A percentile compares a stretch with the other conserved stretches of the same genome.
phyloP scores from a whole-genome alignment of 1,284 basidiomycete species.

The Fomitiporia mediterranea region DNA sequence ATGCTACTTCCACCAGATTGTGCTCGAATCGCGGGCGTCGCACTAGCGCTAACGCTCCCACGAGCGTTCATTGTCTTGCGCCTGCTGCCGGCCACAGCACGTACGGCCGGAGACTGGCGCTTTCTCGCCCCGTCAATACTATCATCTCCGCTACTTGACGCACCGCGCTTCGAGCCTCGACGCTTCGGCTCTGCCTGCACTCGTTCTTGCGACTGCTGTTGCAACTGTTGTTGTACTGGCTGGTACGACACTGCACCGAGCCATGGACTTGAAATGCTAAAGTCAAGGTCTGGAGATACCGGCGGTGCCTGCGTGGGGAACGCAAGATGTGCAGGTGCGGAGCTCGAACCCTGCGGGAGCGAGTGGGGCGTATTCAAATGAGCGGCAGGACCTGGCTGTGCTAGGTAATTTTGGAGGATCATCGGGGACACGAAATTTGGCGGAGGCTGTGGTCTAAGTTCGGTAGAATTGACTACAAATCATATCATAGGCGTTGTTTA shows the following conservation, averaged over 20 bases:
- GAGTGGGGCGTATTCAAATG: conserved; percentile 7
- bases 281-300: conserved; percentile 52
- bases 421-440: conserved; percentile 63
- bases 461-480: conserved; percentile 59
- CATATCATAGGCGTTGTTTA: conserved; percentile 9
- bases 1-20: conserved; percentile 29
- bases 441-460: conserved; percentile 57
- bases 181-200: conserved; percentile 26
- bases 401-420: conserved; percentile 44
- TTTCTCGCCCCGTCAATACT: conserved; percentile 40
- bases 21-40: conserved; percentile 57
- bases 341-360: conserved; percentile 41
- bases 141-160: conserved; percentile 38
- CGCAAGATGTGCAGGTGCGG: conserved; percentile 61
- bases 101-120: conserved; percentile 45
- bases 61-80: conserved; percentile 27
- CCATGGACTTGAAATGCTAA: conserved; percentile 74
- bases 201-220: conserved; percentile 24
- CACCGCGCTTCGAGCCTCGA: conserved; percentile 36
- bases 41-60: conserved; percentile 54
- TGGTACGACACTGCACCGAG: conserved; percentile 43
- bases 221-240: conserved; percentile 16
- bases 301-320: conserved; percentile 42
- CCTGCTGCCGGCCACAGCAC: conserved; percentile 29
- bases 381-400: conserved; percentile 25